Evolutionary conservation across 306 rosid species (phyloP), one percentile per base, ranked within the genome.

Genomic region (Quillaja saponaria): DNA sequence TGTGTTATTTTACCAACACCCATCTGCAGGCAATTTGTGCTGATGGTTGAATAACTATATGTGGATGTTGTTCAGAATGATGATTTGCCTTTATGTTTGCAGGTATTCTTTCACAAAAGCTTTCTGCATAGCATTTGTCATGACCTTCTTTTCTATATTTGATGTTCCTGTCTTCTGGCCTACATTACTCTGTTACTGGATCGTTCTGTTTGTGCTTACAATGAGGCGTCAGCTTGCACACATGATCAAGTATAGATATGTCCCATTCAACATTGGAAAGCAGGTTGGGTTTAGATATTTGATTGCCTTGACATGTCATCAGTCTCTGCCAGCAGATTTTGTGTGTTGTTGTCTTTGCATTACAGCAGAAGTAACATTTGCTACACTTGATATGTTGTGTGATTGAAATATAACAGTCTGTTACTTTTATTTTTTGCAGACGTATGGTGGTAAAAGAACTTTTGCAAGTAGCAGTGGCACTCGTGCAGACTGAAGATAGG

Each of bases 101-200:
- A 91, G 95, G 96, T 87, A 85, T 77, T 85, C 97, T 39, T 83
- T 91, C 81, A 87, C 97, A 7, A 91, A 87, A 76, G 96, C 97
- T 25, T 80, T 85, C 65, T 78, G 81, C 82, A 72, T 81, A 13
- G 96, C 91, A 12, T 91, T 91, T 61, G 35, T 80, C 64, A 87
- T 91, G 97, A 91, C 97, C 34, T 87, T 91, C 90, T 85, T 91
- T 52, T 88, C 97, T 9, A 42, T 79, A 64, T 91, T 91, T 67
- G 97, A 91, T 58, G 90, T 91, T 58, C 97, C 97, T 47, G 96
- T 87, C 56, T 91, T 91, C 58, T 91, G 97, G 96, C 97, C 97
- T 8, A 91, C 87, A 56, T 64, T 91, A 47, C 95, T 91, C 49
- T 83, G 83, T 64, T 91, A 91, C 77, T 91, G 96, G 97, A 14